Evolutionary conservation across 2,329 filamentous ascomycete genomes (phyloP).

Genomic region (Claviceps sp.): DNA sequence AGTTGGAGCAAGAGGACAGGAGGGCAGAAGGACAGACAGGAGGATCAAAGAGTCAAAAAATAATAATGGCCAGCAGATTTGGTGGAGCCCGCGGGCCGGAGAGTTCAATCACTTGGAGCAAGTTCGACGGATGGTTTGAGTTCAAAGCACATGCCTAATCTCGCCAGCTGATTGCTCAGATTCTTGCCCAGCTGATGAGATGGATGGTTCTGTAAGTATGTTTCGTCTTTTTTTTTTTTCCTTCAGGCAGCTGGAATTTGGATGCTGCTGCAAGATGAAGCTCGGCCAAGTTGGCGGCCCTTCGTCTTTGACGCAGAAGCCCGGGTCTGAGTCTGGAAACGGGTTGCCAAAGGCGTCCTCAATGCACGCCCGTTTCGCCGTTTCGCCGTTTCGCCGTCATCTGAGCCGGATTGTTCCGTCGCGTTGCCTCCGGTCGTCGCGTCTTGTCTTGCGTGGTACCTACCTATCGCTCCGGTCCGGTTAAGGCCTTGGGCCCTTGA

Average conservation of each 20-base stretch:
- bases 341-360: neutral
- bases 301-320: too few relatives aligned
- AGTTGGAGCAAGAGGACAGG: neutral
- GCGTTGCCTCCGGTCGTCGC: neutral
- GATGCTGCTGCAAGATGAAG: neutral
- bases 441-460: neutral
- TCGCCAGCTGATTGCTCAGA: neutral
- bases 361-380: too few relatives aligned
- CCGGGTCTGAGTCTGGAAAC: too few relatives aligned
- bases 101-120: neutral
- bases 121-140: neutral
- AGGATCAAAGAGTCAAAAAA: neutral
- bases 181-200: neutral
- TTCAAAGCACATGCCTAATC: conserved; percentile 3
- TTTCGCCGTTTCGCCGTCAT: neutral
- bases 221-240: too few relatives aligned
- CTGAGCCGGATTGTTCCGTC: neutral
- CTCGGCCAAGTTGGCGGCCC: neutral
- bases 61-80: neutral
- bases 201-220: too few relatives aligned
- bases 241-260: too few relatives aligned
- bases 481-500: too few relatives aligned
- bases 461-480: neutral
- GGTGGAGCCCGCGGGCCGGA: conserved; percentile 4
- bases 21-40: neutral